These are phyloP conservation scores for Epicoccum sorghinum DNA, from an alignment of 2,329 filamentous ascomycete species.

Conservation along the genomic window DNA sequence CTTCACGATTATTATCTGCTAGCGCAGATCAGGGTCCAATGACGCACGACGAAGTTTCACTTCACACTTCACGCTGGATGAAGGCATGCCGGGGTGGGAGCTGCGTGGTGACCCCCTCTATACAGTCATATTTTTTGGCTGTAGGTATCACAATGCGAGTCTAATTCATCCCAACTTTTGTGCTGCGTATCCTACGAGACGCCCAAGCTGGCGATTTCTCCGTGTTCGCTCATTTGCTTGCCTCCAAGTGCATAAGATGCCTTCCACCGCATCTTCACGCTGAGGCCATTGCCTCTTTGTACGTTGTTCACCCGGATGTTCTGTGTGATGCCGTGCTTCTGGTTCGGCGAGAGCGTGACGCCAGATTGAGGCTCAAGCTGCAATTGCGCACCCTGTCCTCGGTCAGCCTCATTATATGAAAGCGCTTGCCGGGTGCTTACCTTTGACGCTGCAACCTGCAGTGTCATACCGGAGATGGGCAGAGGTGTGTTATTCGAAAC, in stretches of 20 bases:
- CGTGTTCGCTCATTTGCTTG: slow-evolving; percentile 75
- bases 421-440: slow-evolving; percentile 40
- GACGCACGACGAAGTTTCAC: slow-evolving; percentile 14
- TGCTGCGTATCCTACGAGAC: slow-evolving; percentile 62
- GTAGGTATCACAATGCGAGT: slow-evolving; percentile 8
- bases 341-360: slow-evolving; percentile 71
- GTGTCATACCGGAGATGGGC: slow-evolving; percentile 79
- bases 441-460: slow-evolving; percentile 93
- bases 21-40: slow-evolving; percentile 17
- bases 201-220: slow-evolving; percentile 80
- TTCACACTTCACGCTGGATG: neutral
- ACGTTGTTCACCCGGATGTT: slow-evolving; percentile 79
- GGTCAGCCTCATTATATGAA: slow-evolving; percentile 14
- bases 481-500: slow-evolving; percentile 82
- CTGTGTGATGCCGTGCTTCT: slow-evolving; percentile 81
- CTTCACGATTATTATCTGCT: slow-evolving; percentile 29
- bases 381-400: slow-evolving; percentile 73
- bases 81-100: too few species aligned
- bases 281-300: slow-evolving; percentile 72
- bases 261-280: slow-evolving; percentile 90
- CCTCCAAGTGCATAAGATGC: slow-evolving; percentile 76
- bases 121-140: neutral
- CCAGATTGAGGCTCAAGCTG: slow-evolving; percentile 86
- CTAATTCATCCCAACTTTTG: slow-evolving; percentile 6
- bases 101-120: neutral